A percentile compares a stretch with the other conserved stretches of the same genome.
Conservation (phyloP, 2,329 filamentous ascomycete species). For the Beauveria scarabaeidicola region DNA sequence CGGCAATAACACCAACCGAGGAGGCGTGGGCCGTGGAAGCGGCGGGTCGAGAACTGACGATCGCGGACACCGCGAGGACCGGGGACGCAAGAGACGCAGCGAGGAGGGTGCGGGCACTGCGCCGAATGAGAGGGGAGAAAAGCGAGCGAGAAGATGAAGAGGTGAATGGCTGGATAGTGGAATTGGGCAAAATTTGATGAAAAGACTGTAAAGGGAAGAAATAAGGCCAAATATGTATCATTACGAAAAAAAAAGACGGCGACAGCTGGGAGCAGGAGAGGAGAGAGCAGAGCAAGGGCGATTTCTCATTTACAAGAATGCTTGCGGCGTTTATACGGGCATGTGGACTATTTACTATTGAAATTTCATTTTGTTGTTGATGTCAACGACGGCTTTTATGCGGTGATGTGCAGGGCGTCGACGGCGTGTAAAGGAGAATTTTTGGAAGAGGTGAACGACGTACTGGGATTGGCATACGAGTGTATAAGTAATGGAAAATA, state of each 20-base stretch:
- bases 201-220: not conserved
- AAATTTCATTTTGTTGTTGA: not conserved
- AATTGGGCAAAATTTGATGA: not conserved
- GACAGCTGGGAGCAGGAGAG: not conserved
- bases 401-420: not conserved
- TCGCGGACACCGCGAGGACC: constrained; percentile 29
- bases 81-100: constrained; percentile 36
- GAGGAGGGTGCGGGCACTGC: constrained; percentile 36
- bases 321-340: not conserved
- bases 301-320: constrained; percentile 4
- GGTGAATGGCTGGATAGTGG: constrained; percentile 5
- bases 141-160: constrained; percentile 42
- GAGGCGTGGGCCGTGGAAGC: constrained; percentile 12
- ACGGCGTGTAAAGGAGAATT: no score
- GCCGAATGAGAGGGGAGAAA: constrained; percentile 38
- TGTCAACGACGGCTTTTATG: not conserved
- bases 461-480: no score
- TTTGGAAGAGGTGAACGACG: no score
- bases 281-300: not conserved
- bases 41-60: constrained; percentile 24
- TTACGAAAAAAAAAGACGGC: not conserved
- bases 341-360: not conserved
- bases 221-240: not conserved
- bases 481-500: no score
- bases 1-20: not conserved